Evolutionary conservation across 176 grass and related monocot species (phyloP).

Genomic region (Themeda triandra): DNA sequence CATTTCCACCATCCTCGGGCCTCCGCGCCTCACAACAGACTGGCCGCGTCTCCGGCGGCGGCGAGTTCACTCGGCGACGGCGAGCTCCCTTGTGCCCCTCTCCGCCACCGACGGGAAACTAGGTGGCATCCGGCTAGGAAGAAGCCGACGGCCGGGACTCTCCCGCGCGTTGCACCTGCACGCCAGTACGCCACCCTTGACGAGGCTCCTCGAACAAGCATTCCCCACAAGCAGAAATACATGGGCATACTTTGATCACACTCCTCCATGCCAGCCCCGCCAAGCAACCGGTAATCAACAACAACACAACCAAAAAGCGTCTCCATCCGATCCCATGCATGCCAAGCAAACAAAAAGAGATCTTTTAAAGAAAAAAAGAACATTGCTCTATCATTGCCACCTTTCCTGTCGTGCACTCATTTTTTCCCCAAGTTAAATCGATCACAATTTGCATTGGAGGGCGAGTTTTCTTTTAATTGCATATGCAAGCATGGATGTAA

Average conservation of each 20-base stretch:
- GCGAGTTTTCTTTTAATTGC: background rate
- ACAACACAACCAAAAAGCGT: background rate
- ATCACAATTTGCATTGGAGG: background rate
- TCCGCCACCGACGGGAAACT: too few species aligned
- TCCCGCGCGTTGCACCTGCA: background rate
- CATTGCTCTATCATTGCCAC: constrained; percentile 20
- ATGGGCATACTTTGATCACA: constrained; percentile 16
- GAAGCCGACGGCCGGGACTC: background rate
- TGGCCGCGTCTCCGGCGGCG: too few species aligned
- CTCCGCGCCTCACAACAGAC: too few species aligned
- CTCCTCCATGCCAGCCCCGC: background rate
- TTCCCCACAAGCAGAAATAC: constrained; percentile 11
- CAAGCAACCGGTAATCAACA: constrained; percentile 26
- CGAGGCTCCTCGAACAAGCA: background rate
- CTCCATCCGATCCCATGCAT: background rate
- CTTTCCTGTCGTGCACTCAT: background rate
- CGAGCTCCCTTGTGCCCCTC: too few species aligned
- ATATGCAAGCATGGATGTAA: background rate
- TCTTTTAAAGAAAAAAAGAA: background rate
- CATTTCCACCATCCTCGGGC: too few species aligned
- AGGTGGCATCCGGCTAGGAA: too few species aligned
- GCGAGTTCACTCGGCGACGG: too few species aligned
- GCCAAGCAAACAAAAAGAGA: background rate
- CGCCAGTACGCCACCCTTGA: background rate
- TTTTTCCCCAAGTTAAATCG: background rate